Conservation (phyloP, 257 asterid species). For the Cordia subcordata region DNA sequence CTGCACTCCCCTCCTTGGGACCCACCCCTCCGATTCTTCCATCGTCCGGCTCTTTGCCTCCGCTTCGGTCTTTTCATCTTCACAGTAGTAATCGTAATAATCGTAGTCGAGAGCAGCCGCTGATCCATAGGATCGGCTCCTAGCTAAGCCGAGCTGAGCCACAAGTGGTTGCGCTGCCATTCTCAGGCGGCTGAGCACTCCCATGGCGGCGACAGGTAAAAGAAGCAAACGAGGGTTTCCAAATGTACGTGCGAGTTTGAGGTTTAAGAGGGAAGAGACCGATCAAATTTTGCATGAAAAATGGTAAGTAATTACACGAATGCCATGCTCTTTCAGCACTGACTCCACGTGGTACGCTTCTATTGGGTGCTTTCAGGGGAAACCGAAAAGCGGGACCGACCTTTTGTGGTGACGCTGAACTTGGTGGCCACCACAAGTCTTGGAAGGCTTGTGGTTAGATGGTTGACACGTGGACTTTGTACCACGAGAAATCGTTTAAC, state of each 20-base stretch:
- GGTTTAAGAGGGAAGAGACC: neutral
- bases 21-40: conserved; percentile 56
- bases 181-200: conserved; percentile 51
- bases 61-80: conserved; percentile 18
- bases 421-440: conserved; percentile 16
- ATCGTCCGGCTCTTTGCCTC: conserved; percentile 11
- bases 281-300: neutral
- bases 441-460: conserved; percentile 8
- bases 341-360: neutral
- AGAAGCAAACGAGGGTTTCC: conserved; percentile 10
- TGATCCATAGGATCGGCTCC: conserved; percentile 49
- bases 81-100: conserved; percentile 20
- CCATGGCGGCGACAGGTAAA: conserved; percentile 33
- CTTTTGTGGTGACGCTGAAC: neutral
- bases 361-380: neutral
- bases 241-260: neutral
- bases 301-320: conserved; percentile 2
- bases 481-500: neutral
- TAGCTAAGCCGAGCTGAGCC: conserved; percentile 5
- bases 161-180: conserved; percentile 35
- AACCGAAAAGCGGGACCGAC: conserved; percentile 3
- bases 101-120: conserved; percentile 67
- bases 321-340: neutral
- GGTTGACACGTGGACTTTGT: conserved; percentile 18
- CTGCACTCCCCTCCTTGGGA: conserved; percentile 64